A percentile compares a stretch with the other conserved stretches of the same genome.
These are phyloP conservation scores for Pachysolen tannophilus DNA, from an alignment of 805 yeast genomes.

Conservation along the genomic window DNA sequence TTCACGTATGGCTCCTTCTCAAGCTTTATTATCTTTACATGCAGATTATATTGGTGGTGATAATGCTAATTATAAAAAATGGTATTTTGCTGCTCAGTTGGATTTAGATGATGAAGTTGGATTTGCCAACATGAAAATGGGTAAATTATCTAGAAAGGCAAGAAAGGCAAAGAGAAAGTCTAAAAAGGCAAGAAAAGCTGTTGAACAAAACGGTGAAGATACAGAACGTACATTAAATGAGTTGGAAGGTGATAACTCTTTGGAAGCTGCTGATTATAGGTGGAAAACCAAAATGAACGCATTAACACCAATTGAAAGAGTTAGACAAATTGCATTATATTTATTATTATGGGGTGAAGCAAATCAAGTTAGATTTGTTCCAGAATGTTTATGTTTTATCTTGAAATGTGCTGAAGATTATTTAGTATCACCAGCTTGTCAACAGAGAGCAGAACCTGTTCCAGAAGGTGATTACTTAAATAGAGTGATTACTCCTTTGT, in stretches of 20 bases:
- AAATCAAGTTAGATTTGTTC: slow-evolving; percentile 87
- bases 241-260: slow-evolving; percentile 76
- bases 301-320: slow-evolving; percentile 68
- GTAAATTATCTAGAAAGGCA: slow-evolving; percentile 70
- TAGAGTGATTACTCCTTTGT: slow-evolving; percentile 87
- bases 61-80: slow-evolving; percentile 74
- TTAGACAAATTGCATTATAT: slow-evolving; percentile 70
- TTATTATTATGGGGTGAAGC: slow-evolving; percentile 86
- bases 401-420: slow-evolving; percentile 94
- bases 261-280: slow-evolving; percentile 75
- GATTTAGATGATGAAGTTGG: slow-evolving; percentile 83
- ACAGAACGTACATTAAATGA: slow-evolving; percentile 52
- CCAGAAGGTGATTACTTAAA: slow-evolving; percentile 90
- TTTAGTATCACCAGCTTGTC: slow-evolving; percentile 81
- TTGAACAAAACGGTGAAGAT: slow-evolving; percentile 55
- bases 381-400: slow-evolving; percentile 86
- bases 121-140: slow-evolving; percentile 71
- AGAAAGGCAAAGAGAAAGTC: slow-evolving; percentile 77
- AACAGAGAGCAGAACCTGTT: slow-evolving; percentile 74
- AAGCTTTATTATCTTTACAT: slow-evolving; percentile 73
- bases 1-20: slow-evolving; percentile 85
- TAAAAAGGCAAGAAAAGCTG: slow-evolving; percentile 65
- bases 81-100: slow-evolving; percentile 85
- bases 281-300: slow-evolving; percentile 79
- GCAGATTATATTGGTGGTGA: slow-evolving; percentile 90